Evolutionary conservation across 2,329 filamentous ascomycete genomes (phyloP).

Genomic region (Calonectria fujianensis): DNA sequence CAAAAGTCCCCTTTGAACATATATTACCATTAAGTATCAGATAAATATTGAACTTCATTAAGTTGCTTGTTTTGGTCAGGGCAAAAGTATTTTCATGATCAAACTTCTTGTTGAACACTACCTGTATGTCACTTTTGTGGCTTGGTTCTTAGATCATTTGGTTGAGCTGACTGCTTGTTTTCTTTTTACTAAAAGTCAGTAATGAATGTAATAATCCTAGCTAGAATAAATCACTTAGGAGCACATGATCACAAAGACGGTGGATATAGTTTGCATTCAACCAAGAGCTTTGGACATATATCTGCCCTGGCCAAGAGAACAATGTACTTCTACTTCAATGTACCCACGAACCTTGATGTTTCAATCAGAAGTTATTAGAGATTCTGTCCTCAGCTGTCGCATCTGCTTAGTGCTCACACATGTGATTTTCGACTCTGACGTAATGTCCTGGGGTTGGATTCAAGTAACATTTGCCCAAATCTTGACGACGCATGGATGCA

Average conservation of each 20-base stretch:
- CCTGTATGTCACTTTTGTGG: no score
- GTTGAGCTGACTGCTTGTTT: no score
- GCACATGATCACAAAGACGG: background rate
- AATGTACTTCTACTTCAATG: background rate
- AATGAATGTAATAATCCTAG: background rate
- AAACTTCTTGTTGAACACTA: no score
- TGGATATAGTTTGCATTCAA: background rate
- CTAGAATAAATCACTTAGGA: background rate
- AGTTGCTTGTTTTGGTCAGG: no score
- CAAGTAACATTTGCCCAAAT: no score
- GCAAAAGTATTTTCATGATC: no score
- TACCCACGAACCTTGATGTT: background rate
- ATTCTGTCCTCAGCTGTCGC: background rate
- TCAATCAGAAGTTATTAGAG: background rate
- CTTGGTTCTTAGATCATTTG: no score
- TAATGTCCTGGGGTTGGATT: background rate
- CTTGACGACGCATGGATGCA: no score
- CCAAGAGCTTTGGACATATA: background rate
- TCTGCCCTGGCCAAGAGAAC: background rate
- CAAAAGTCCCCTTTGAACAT: background rate
- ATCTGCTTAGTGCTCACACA: background rate
- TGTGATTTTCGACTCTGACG: background rate
- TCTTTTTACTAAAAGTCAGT: no score
- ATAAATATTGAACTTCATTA: background rate
- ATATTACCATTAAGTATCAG: background rate